A percentile compares a stretch with the other conserved stretches of the same genome.
These are phyloP conservation scores for Rhodotorula sp. DNA, from an alignment of 1,284 basidiomycete genomes.

Conservation along the genomic window DNA sequence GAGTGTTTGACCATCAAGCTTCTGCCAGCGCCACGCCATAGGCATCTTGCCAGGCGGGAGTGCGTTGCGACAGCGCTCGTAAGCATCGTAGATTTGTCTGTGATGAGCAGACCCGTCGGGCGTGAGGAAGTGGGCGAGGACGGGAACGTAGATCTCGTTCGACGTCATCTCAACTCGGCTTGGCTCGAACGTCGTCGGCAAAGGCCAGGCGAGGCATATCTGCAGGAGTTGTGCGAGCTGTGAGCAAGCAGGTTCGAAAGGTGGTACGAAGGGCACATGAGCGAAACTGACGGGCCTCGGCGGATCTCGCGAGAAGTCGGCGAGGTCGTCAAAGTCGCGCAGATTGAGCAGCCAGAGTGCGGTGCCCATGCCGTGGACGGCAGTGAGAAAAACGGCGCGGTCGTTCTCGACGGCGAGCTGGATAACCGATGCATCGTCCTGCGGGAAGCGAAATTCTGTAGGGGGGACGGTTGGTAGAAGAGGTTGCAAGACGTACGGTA, in stretches of 20 bases:
- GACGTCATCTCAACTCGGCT: slow-evolving; percentile 26
- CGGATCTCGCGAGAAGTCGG: slow-evolving; percentile 7
- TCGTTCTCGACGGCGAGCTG: slow-evolving; percentile 35
- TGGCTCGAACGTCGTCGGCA: slow-evolving; percentile 1
- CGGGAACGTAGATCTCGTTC: slow-evolving; percentile 16
- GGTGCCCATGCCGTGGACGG: not conserved
- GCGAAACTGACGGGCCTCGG: slow-evolving; percentile 14
- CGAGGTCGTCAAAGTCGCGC: not conserved
- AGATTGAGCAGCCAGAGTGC: slow-evolving; percentile 21
- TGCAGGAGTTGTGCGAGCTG: not conserved
- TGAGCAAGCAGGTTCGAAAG: too few species aligned
- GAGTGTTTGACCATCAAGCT: slow-evolving; percentile 14
- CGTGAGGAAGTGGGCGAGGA: not conserved
- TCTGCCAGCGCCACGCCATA: slow-evolving; percentile 5
- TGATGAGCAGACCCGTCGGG: not conserved
- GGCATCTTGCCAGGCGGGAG: not conserved
- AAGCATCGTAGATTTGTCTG: not conserved
- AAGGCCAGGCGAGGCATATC: slow-evolving; percentile 19
- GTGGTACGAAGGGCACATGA: not conserved
- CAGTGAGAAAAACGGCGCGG: slow-evolving; percentile 17
- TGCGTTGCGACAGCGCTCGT: not conserved
- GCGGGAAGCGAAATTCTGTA: not conserved
- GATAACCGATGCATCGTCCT: not conserved
- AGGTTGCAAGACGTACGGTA: not conserved
- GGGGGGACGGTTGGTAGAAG: too few species aligned